Base-by-base conservation (phyloP, 768 basidiomycete species). In the Rhizopogon salebrosus region DNA sequence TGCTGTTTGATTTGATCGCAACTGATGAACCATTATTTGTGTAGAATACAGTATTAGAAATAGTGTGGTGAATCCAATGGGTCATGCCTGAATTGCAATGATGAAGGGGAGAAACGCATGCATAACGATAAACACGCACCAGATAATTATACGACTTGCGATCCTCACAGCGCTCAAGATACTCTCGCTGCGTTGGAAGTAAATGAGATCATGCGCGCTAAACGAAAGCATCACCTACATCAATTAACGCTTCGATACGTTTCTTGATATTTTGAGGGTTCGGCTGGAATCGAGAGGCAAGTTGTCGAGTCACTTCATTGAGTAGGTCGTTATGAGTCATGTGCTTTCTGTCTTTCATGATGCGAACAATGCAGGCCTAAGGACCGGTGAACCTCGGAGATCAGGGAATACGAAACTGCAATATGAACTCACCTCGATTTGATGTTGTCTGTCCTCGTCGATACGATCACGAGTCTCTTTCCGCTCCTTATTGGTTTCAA, bases 321-420 rank as follows among this genome's bases (percentile, higher is more conserved):
- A 98, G 76, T 13, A 99, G 79, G 52, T 94, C 92, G 54, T 84
- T 91, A 62, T 98, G 92, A 6, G 77, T 72, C 84, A 98, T 85
- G 50, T 81, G 80, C 65, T 98, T 98, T 51, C 94, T 76, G 64
- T 92, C 87, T 72, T 98, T 98, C 95, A 99, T 98, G 26, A 98
- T 85, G 29, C 97, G 85, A 23, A 99, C 97, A 57, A 98, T 88
- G 63, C 92, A 98, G 1, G 97, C 97, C 95, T 99, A 56, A 3
- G 43, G n/a, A 41, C 46, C 20, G 31, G 27, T 7, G 3, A 37
- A 39, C 14, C n/a, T 58, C 52, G 60, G 46, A 45, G 35, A 54
- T 20, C 16, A 42, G 31, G 38, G 4, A 39, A 35, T 42, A 51
- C 24, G 40, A 36, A 37, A 22, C 11, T 27, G 26, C 10, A 41